These are phyloP conservation scores for Fusarium luffae DNA, from an alignment of 2,329 filamentous ascomycete genomes.

Conservation along the genomic window DNA sequence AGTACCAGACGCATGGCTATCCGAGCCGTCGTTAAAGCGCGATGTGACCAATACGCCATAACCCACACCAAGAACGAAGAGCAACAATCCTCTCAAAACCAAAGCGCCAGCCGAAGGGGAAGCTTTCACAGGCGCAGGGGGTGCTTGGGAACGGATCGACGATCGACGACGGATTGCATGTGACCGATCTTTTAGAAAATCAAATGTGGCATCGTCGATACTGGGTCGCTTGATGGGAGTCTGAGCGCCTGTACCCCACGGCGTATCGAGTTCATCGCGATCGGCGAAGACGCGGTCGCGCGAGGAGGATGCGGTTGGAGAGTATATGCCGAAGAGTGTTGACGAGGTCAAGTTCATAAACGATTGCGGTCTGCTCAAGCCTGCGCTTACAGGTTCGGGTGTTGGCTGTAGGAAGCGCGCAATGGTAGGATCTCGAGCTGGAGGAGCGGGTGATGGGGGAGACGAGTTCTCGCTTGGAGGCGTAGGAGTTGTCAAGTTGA, in stretches of 20 bases:
- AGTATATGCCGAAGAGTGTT: constrained; percentile 92
- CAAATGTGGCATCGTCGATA: constrained; percentile 58
- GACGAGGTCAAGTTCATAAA: constrained; percentile 88
- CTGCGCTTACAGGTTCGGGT: constrained; percentile 44
- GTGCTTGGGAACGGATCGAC: constrained; percentile 48
- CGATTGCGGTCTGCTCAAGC: constrained; percentile 77
- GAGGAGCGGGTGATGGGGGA: constrained; percentile 34
- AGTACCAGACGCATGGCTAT: constrained; percentile 71
- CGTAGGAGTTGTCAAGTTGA: constrained; percentile 61
- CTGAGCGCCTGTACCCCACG: constrained; percentile 82
- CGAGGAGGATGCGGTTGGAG: constrained; percentile 69
- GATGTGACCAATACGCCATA: constrained; percentile 83
- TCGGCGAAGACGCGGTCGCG: constrained; percentile 56
- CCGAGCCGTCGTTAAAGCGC: constrained; percentile 75
- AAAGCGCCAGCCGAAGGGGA: constrained; percentile 59
- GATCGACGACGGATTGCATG: constrained; percentile 50
- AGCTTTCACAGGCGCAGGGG: constrained; percentile 43
- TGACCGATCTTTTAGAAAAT: constrained; percentile 56
- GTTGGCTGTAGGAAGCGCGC: constrained; percentile 56
- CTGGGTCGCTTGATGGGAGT: constrained; percentile 66
- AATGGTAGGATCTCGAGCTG: constrained; percentile 46
- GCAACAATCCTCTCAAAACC: constrained; percentile 66
- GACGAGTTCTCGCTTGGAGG: constrained; percentile 53
- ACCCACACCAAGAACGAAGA: constrained; percentile 82
- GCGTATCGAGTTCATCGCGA: constrained; percentile 70